Evolutionary conservation across 345 rosid genomes (phyloP), one percentile per base, ranked within the genome.

Genomic region (Eutrema heterophyllum): DNA sequence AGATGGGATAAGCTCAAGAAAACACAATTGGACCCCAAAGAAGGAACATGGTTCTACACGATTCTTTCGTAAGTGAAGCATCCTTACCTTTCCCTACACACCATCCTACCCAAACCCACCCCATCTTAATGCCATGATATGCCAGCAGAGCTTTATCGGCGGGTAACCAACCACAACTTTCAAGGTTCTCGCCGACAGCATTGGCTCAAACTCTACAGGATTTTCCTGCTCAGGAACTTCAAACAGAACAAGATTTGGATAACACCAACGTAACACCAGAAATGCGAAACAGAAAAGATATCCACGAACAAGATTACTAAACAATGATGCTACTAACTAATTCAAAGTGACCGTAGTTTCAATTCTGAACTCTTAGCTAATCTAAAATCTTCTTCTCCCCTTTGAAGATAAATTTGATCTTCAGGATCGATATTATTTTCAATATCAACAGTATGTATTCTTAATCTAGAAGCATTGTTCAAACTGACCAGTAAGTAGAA

Each of bases 51-150:
- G 16, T 55, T 69, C 52, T 29, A 44, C 70, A 69, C 18, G 51
- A 32, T 40, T 36, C 9, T 58, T 56, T 45, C 5, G 33, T 54
- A 50, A 35, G 44, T 26, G 36, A 58, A 72, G 59, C 51, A 35
- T 68, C 71, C 77, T 79, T 74, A 77, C 84, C 87, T 84, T 77
- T 33, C 54, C 81, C 82, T 72, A 73, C 26, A 74, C 68, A 72
- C 73, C 81, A 67, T 67, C 51, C 86, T 82, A 84, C 66, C 77
- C 78, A 71, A 73, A 66, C 81, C 78, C 71, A 72, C 29, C 79
- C 76, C 64, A 53, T 60, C 50, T 63, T 59, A 76, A 41, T 53
- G 62, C 18, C 46, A 13, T 35, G 64, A 78, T 45, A 43, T 52
- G 81, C 76, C 40, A 71, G 67, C 70, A 81, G 63, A 36, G 75